Evolutionary conservation across 2,329 filamentous ascomycete species (phyloP), one percentile per base, ranked within the genome.

Genomic region (Aspergillus ustus): DNA sequence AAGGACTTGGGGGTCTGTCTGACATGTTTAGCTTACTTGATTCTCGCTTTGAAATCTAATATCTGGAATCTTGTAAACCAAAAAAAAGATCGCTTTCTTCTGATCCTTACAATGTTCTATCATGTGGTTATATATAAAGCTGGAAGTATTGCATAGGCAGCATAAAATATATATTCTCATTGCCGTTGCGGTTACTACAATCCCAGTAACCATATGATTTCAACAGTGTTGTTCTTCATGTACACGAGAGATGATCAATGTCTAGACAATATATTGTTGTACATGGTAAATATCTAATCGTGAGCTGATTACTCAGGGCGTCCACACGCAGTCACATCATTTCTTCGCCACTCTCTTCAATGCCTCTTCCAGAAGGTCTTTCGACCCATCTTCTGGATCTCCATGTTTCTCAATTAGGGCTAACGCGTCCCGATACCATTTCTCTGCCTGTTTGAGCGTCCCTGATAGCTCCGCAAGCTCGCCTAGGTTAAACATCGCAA

Each of bases 401-500:
- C 69, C 79, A 40, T 85, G 71, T 3, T 75, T 77, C 63, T 80
- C 79, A 2, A 82, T 79, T 40, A 94, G 75, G 20, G 82, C 82
- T 57, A 86, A 83, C 9, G 91, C 89, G 73, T 96, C 86, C 57
- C 83, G 79, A 72, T 91, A 97, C 71, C 85, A 85, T 68, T 82
- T 83, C 69, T 84, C 83, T 1, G 94, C 93, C 66, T 90, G 84
- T 4, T 80, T 80, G 1, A 82, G 70, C 68, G 91, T 84, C 1
- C 90, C 89, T 62, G 88, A 78, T 85, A 95, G 89, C 66, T 91
- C 87, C 0, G 91, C 89, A 67, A 97, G 89, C 69, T 96, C 91
- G 25, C 89, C 94, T 57, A 97, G 85, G 73, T 96, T 96, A 75
- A 92, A 91, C n/a, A 91, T 87, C 7, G 93, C 91, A 6, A 90